Percentiles rank a stretch among this genome's conserved stretches.
Evolutionary conservation across 768 basidiomycete genomes (phyloP).

Genomic region (Trametes maxima): DNA sequence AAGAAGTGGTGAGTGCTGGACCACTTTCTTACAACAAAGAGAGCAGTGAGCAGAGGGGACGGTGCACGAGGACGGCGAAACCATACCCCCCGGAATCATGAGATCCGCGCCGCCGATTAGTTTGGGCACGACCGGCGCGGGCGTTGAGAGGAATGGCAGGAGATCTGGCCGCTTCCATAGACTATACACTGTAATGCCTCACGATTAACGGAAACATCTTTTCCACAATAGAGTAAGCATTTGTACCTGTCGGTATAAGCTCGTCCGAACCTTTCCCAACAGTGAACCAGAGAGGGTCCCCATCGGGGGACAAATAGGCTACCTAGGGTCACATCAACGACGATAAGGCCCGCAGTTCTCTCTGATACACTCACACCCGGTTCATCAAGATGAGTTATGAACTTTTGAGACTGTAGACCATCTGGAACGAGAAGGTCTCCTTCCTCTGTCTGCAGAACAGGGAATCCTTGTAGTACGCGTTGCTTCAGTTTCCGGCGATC

Average conservation of each 20-base stretch:
- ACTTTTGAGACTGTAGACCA: slow-evolving; percentile 67
- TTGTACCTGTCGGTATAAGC: slow-evolving; percentile 66
- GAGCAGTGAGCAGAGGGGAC: not conserved
- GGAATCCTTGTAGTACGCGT: slow-evolving; percentile 52
- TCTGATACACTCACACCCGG: slow-evolving; percentile 53
- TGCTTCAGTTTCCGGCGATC: slow-evolving; percentile 74
- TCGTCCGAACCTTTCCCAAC: slow-evolving; percentile 67
- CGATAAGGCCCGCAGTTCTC: too few relatives aligned
- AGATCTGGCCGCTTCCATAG: slow-evolving; percentile 75
- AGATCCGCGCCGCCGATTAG: slow-evolving; percentile 82
- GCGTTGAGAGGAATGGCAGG: slow-evolving; percentile 72
- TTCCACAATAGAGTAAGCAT: not conserved
- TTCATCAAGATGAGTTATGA: slow-evolving; percentile 63
- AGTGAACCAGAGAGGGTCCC: slow-evolving; percentile 80
- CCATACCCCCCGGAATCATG: slow-evolving; percentile 84
- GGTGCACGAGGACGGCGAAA: not conserved
- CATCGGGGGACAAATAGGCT: slow-evolving; percentile 61
- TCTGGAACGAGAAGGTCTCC: slow-evolving; percentile 76
- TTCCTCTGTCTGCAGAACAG: slow-evolving; percentile 50
- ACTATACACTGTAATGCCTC: slow-evolving; percentile 58
- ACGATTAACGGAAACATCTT: not conserved
- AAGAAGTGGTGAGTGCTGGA: slow-evolving; percentile 51
- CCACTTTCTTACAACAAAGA: slow-evolving; percentile 50
- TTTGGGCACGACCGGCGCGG: slow-evolving; percentile 67
- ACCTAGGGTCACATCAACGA: slow-evolving; percentile 44